phyloP scores from a whole-genome alignment of 305 asterid species.

The Fraxinus paxiana region DNA sequence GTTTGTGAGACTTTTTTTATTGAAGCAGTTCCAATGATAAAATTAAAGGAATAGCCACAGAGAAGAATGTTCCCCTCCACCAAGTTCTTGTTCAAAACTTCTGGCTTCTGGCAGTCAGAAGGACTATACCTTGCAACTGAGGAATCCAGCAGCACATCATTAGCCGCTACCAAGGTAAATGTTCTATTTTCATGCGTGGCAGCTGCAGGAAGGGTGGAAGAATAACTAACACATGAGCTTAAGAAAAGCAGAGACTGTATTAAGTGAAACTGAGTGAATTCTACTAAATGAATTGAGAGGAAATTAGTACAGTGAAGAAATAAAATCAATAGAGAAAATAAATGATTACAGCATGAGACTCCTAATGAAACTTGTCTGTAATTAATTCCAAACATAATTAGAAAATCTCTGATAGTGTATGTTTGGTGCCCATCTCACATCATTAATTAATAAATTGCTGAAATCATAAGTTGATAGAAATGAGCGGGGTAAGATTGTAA shows the following conservation, averaged over 20 bases:
- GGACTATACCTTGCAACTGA: conserved; percentile 61
- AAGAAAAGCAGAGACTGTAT: neutral
- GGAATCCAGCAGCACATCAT: conserved; percentile 77
- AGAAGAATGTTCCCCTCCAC: conserved; percentile 93
- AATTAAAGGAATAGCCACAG: conserved; percentile 95
- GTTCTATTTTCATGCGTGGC: conserved; percentile 68
- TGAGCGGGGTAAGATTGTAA: neutral
- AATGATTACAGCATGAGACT: neutral
- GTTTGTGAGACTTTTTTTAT: conserved; percentile 75
- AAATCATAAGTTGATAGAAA: neutral
- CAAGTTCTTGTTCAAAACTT: conserved; percentile 75
- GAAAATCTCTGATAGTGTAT: neutral
- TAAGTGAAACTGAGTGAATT: neutral
- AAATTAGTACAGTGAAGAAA: neutral
- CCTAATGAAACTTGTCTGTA: neutral
- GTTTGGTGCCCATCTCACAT: neutral
- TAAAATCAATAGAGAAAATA: neutral
- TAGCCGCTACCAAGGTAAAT: conserved; percentile 81
- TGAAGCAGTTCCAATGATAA: conserved; percentile 85
- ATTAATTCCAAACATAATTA: neutral
- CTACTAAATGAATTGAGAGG: neutral
- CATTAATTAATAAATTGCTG: neutral
- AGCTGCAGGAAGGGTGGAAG: conserved; percentile 53
- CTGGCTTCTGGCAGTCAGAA: conserved; percentile 93
- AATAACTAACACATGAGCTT: neutral